Conservation (phyloP, 202 grass and related monocot genomes). For the Eragrostis tef region DNA sequence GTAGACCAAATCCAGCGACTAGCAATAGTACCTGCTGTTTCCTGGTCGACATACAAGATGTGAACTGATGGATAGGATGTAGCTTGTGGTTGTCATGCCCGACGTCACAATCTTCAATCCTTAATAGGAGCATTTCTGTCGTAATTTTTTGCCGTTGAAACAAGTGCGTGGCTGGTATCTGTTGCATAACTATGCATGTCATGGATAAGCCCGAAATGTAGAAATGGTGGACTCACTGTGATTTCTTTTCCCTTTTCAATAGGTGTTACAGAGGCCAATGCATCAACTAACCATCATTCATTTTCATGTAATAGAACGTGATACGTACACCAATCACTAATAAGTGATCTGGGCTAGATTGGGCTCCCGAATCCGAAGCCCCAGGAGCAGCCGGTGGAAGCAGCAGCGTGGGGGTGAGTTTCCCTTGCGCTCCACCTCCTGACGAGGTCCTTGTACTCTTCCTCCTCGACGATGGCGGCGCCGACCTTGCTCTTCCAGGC, state of each 20-base stretch:
- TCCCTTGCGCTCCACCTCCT: constrained; percentile 61
- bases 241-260: not conserved
- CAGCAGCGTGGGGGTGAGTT: not conserved
- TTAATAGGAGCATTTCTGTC: not conserved
- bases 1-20: constrained; percentile 16
- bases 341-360: constrained; percentile 33
- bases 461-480: constrained; percentile 73
- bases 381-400: constrained; percentile 46
- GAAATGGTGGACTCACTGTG: not conserved
- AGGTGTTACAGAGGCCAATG: not conserved
- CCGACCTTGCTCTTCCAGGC: constrained; percentile 76
- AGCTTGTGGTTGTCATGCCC: not conserved
- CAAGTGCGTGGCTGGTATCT: not conserved
- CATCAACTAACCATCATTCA: not conserved
- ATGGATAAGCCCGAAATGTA: not conserved
- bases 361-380: constrained; percentile 78
- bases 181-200: not conserved
- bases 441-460: constrained; percentile 83
- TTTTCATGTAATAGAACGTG: not conserved
- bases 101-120: not conserved
- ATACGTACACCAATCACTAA: not conserved
- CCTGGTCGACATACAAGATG: not conserved
- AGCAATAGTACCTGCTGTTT: not conserved
- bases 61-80: not conserved
- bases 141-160: not conserved